Evolutionary conservation across 768 basidiomycete genomes (phyloP), one percentile per base, ranked within the genome.

Genomic region (Rubroboletus satanas): DNA sequence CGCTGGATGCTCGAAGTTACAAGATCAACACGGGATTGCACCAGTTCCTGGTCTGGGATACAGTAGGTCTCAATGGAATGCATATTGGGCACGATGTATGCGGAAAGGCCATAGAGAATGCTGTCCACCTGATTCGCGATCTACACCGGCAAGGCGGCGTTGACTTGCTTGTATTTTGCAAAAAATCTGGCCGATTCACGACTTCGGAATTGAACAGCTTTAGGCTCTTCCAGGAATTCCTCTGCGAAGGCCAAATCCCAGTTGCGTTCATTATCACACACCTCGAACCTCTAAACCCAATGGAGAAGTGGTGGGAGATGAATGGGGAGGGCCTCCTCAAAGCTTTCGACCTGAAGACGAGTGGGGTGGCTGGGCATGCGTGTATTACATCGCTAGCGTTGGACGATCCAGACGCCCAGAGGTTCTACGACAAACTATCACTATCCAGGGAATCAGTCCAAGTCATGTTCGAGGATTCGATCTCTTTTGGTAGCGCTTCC

Each of bases 191-290:
- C 1, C 62, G 74, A 37, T 61, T 76, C 51, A 61, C 59, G 18
- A 47, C 60, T 7, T 56, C 69, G 4, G 60, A 67, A 17, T 41
- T 63, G 53, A 65, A 66, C 23, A 72, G 63, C 57, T 75, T 74
- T 59, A 60, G 52, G 41, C 58, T 75, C 14, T 75, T 76, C 52
- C 60, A 66, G 21, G 65, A 78, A 32, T 65, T 74, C 39, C 69
- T 79, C 29, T 78, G 77, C 58, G 66, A 64, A 23, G 49, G 61
- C 18, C 55, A 67, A 42, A 73, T 77, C 8, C 75, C 77, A 4
- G 65, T 73, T n/a, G 66, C 74, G 1, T 53, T 79, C 14, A 66
- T 73, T 7, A 62, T 78, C 35, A 77, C 75, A 3, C 70, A 74
- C 29, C 68, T 78, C 10, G 77, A 76, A 51, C n/a, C 42, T 35